Conservation (phyloP, 306 rosid genomes). For the Urtica urens region DNA sequence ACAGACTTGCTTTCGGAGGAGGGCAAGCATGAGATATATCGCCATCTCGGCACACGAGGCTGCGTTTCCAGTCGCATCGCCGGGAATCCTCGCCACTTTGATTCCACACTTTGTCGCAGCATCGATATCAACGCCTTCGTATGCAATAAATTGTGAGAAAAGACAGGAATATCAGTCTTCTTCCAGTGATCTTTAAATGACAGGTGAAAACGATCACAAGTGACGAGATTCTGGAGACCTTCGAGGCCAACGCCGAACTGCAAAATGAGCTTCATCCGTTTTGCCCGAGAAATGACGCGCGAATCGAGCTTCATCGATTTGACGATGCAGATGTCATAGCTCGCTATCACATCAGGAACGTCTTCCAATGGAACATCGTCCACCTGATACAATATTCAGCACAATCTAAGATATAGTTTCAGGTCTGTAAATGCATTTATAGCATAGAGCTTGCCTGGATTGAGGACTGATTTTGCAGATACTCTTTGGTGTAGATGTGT, state of each 20-base stretch:
- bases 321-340: conserved; percentile 54
- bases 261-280: conserved; percentile 65
- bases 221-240: conserved; percentile 28
- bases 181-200: background rate
- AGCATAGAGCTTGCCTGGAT: too few relatives aligned
- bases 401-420: too few relatives aligned
- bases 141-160: background rate
- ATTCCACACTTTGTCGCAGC: conserved; percentile 82
- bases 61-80: conserved; percentile 66
- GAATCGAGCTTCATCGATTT: conserved; percentile 56
- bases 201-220: background rate
- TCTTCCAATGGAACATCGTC: conserved; percentile 62
- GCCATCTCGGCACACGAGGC: conserved; percentile 90
- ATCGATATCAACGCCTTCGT: conserved; percentile 75
- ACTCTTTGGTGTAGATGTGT: conserved; percentile 45
- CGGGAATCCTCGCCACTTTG: conserved; percentile 78
- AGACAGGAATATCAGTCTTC: conserved; percentile 1
- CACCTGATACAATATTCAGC: conserved; percentile 33
- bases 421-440: too few relatives aligned
- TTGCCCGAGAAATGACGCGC: conserved; percentile 47
- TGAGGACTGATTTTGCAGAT: conserved; percentile 42
- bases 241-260: conserved; percentile 90
- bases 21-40: conserved; percentile 69
- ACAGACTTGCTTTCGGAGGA: conserved; percentile 81
- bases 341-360: conserved; percentile 45